A percentile compares a stretch with the other conserved stretches of the same genome.
Evolutionary conservation across 1,284 basidiomycete genomes (phyloP).

Genomic region (Malassezia sympodialis): DNA sequence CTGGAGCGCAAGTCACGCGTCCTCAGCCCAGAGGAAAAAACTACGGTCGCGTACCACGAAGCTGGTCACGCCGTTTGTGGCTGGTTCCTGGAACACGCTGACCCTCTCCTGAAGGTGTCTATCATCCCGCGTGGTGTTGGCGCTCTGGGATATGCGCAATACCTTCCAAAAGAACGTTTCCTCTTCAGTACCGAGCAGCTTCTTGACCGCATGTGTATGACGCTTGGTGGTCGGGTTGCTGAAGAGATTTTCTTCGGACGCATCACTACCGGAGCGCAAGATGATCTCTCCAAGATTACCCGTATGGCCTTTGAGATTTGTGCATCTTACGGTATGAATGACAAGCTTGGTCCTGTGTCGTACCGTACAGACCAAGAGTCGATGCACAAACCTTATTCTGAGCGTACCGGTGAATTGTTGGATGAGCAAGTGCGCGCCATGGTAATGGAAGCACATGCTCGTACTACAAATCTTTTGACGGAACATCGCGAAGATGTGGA

Average conservation of each 20-base stretch:
- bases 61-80: conserved; percentile 96
- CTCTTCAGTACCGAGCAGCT: conserved; percentile 90
- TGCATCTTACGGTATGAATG: conserved; percentile 70
- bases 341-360: conserved; percentile 83
- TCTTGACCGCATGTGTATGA: conserved; percentile 94
- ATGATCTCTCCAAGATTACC: conserved; percentile 94
- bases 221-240: conserved; percentile 91
- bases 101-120: conserved; percentile 92
- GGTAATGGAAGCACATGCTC: conserved; percentile 75
- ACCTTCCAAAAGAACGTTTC: conserved; percentile 90
- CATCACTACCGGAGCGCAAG: conserved; percentile 97
- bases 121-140: conserved; percentile 95
- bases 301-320: conserved; percentile 87
- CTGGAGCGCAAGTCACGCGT: conserved; percentile 90
- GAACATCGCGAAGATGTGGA: conserved; percentile 79
- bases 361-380: conserved; percentile 80
- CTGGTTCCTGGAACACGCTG: conserved; percentile 95
- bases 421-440: conserved; percentile 84
- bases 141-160: conserved; percentile 90
- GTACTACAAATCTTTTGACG: conserved; percentile 72
- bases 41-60: conserved; percentile 96
- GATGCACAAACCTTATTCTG: conserved; percentile 95
- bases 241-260: conserved; percentile 95
- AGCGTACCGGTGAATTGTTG: conserved; percentile 88
- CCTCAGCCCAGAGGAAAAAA: conserved; percentile 90